A percentile compares a stretch with the other conserved stretches of the same genome.
These are phyloP conservation scores for Colletotrichum salicis DNA, from an alignment of 2,329 filamentous ascomycete genomes.

Conservation along the genomic window DNA sequence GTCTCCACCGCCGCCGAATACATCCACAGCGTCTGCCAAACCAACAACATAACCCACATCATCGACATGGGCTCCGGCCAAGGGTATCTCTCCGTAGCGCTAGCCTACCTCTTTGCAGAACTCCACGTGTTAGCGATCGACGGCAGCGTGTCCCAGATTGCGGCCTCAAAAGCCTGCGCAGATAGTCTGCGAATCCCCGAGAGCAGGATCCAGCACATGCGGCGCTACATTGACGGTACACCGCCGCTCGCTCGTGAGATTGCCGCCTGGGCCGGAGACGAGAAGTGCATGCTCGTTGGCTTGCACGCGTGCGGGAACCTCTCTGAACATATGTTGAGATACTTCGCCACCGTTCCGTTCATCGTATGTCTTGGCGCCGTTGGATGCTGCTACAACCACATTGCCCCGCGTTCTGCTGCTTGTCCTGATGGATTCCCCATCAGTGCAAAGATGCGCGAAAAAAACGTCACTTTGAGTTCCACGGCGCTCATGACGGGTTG, in stretches of 20 bases:
- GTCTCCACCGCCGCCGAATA: conserved; percentile 42
- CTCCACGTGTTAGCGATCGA: conserved; percentile 45
- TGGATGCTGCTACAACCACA: conserved; percentile 49
- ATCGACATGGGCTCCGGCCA: conserved; percentile 40
- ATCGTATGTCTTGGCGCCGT: conserved; percentile 41
- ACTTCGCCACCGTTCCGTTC: conserved; percentile 39
- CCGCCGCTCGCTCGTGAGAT: conserved; percentile 38
- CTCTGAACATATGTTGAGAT: conserved; percentile 46
- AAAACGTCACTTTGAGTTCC: conserved; percentile 40
- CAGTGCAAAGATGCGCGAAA: conserved; percentile 44
- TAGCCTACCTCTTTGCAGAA: conserved; percentile 43
- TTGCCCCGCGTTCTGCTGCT: conserved; percentile 44
- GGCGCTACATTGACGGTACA: conserved; percentile 44
- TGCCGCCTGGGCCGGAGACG: conserved; percentile 40
- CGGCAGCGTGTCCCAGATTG: conserved; percentile 44
- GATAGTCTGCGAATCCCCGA: conserved; percentile 38
- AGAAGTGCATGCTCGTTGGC: conserved; percentile 46
- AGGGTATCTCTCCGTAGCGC: conserved; percentile 44
- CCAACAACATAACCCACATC: conserved; percentile 40
- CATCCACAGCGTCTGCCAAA: conserved; percentile 39
- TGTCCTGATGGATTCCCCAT: conserved; percentile 52
- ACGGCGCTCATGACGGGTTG: conserved; percentile 48
- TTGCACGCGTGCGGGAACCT: conserved; percentile 47
- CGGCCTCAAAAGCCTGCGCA: conserved; percentile 41
- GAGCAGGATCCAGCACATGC: conserved; percentile 38